A percentile compares a stretch with the other conserved stretches of the same genome.
Evolutionary conservation across 73 alveolate species (phyloP).

Genomic region (Stentor coeruleus): DNA sequence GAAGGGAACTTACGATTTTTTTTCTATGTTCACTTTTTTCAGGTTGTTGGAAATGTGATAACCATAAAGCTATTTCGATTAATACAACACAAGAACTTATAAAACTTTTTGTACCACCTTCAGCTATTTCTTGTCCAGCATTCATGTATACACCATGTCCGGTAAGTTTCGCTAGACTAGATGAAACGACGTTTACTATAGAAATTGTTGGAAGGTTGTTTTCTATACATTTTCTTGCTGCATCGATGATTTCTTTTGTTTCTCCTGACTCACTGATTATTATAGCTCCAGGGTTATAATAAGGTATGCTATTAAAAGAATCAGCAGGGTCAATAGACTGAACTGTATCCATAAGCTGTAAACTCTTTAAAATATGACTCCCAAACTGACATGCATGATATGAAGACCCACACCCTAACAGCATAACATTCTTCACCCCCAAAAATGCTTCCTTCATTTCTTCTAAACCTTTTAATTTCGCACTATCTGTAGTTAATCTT

Average conservation of each 20-base stretch:
- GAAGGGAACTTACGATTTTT: constrained; percentile 27
- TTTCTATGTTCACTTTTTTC: constrained; percentile 1
- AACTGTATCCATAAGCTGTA: constrained; percentile 51
- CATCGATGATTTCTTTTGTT: constrained; percentile 72
- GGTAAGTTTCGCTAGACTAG: constrained; percentile 68
- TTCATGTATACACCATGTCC: constrained; percentile 84
- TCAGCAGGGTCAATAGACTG: constrained; percentile 63
- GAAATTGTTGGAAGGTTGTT: constrained; percentile 51
- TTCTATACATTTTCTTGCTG: constrained; percentile 42
- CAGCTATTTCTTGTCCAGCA: constrained; percentile 92
- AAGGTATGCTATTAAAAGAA: constrained; percentile 38
- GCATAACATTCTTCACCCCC: constrained; percentile 35
- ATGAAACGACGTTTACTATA: constrained; percentile 77
- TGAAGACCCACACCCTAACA: constrained; percentile 76
- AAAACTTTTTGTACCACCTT: constrained; percentile 84
- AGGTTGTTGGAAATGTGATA: constrained; percentile 1
- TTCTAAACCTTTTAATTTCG: constrained; percentile 77
- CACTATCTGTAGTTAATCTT: constrained; percentile 52
- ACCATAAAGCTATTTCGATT: constrained; percentile 43
- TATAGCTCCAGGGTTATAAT: constrained; percentile 60
- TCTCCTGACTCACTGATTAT: constrained; percentile 81
- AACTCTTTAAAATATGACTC: constrained; percentile 43
- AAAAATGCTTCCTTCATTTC: constrained; percentile 28
- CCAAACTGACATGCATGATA: constrained; percentile 59
- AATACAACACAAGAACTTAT: constrained; percentile 44